Conservation (phyloP, 352 stramenopile genomes). For the Phytopythium montanum region DNA sequence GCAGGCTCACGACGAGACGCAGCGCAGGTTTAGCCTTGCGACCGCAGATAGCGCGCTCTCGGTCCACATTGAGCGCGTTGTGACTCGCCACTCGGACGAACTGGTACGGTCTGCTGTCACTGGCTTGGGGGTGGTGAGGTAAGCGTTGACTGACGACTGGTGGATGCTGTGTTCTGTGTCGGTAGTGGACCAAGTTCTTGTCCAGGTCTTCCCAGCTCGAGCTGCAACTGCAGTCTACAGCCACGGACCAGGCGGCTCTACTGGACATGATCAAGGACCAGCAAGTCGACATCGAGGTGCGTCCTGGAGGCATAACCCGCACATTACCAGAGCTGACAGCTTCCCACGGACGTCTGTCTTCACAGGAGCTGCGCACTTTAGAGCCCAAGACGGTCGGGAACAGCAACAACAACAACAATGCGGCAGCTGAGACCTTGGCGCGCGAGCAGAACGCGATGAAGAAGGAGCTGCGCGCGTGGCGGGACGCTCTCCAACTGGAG, state of each 20-base stretch:
- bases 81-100: constrained; percentile 59
- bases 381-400: neutral
- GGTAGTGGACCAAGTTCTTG: constrained; percentile 52
- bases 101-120: constrained; percentile 31
- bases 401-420: constrained; percentile 8
- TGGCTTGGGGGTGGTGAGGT: neutral
- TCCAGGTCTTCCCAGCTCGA: constrained; percentile 34
- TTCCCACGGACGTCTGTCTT: neutral
- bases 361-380: neutral
- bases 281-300: constrained; percentile 32
- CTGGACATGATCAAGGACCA: constrained; percentile 27
- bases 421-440: neutral
- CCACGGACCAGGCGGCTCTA: constrained; percentile 27
- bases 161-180: constrained; percentile 1
- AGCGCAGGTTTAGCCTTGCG: constrained; percentile 56
- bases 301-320: constrained; percentile 13
- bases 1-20: constrained; percentile 48
- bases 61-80: constrained; percentile 65
- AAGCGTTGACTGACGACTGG: neutral
- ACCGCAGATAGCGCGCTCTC: constrained; percentile 50
- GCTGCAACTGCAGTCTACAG: constrained; percentile 20
- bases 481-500: constrained; percentile 28
- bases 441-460: constrained; percentile 13
- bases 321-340: neutral
- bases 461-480: constrained; percentile 31